These are phyloP conservation scores for Xylaria intraflava DNA, from an alignment of 495 filamentous ascomycete species.

Conservation along the genomic window DNA sequence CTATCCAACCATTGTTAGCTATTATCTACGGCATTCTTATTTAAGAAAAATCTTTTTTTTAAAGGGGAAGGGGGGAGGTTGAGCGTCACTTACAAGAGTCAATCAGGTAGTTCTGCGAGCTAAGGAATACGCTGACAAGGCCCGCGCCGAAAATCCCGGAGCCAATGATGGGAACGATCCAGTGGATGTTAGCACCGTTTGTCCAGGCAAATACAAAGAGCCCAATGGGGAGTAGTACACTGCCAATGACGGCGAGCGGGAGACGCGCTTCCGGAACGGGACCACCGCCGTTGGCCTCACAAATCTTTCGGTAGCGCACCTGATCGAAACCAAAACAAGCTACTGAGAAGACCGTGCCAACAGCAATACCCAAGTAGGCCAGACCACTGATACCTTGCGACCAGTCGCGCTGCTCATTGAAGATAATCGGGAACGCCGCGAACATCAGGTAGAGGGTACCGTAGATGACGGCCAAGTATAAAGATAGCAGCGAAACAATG, in stretches of 20 bases:
- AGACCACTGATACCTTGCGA: conserved; percentile 58
- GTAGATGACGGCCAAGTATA: conserved; percentile 60
- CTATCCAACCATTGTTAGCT: neutral
- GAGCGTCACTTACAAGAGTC: conserved; percentile 40
- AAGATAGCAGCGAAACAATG: conserved; percentile 64
- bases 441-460: conserved; percentile 78
- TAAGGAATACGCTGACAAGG: conserved; percentile 63
- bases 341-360: conserved; percentile 57
- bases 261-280: conserved; percentile 65
- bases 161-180: conserved; percentile 56
- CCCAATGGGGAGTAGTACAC: conserved; percentile 60
- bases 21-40: neutral
- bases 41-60: no score
- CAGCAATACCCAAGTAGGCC: conserved; percentile 62
- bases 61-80: no score
- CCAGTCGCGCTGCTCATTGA: conserved; percentile 58
- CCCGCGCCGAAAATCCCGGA: conserved; percentile 68
- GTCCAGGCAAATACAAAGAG: conserved; percentile 68
- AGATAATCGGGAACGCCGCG: conserved; percentile 70
- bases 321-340: conserved; percentile 59
- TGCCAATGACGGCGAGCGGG: conserved; percentile 63
- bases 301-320: conserved; percentile 45
- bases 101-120: conserved; percentile 62
- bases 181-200: conserved; percentile 59
- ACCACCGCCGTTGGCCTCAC: conserved; percentile 42